Percentiles rank a stretch among this genome's conserved stretches.
Conservation (phyloP, 2,329 filamentous ascomycete species). For the Fusarium hainanense region DNA sequence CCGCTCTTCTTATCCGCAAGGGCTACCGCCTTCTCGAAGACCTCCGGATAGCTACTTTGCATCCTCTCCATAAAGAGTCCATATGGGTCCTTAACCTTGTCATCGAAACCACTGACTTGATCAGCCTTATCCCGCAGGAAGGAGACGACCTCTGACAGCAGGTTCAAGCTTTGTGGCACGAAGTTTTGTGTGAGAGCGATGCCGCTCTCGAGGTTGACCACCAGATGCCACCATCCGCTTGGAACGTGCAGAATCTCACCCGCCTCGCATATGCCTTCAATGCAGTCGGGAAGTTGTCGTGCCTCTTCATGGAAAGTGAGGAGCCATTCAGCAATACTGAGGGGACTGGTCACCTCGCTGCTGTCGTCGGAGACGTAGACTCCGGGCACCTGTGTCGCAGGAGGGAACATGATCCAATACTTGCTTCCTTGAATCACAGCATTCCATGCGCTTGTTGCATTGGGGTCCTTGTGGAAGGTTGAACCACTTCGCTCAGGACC, state of each 20-base stretch:
- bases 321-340: slow-evolving; percentile 97
- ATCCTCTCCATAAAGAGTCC: slow-evolving; percentile 79
- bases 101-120: slow-evolving; percentile 87
- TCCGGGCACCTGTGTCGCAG: slow-evolving; percentile 80
- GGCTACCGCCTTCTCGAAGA: slow-evolving; percentile 73
- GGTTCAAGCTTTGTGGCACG: slow-evolving; percentile 71
- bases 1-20: slow-evolving; percentile 72
- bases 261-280: slow-evolving; percentile 84
- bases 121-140: slow-evolving; percentile 86
- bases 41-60: slow-evolving; percentile 68
- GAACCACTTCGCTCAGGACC: slow-evolving; percentile 88
- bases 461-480: slow-evolving; percentile 90
- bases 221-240: slow-evolving; percentile 96
- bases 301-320: slow-evolving; percentile 89
- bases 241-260: slow-evolving; percentile 94
- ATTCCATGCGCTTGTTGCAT: slow-evolving; percentile 88
- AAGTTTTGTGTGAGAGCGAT: slow-evolving; percentile 97
- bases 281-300: slow-evolving; percentile 77
- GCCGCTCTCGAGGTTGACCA: slow-evolving; percentile 85
- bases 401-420: slow-evolving; percentile 99
- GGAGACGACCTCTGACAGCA: slow-evolving; percentile 78
- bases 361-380: slow-evolving; percentile 91
- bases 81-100: slow-evolving; percentile 77
- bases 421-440: slow-evolving; percentile 89
- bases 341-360: slow-evolving; percentile 90